Percentiles rank a stretch among this genome's conserved stretches.
Conservation (phyloP, 352 stramenopile species). For the Achlya hypogyna region DNA sequence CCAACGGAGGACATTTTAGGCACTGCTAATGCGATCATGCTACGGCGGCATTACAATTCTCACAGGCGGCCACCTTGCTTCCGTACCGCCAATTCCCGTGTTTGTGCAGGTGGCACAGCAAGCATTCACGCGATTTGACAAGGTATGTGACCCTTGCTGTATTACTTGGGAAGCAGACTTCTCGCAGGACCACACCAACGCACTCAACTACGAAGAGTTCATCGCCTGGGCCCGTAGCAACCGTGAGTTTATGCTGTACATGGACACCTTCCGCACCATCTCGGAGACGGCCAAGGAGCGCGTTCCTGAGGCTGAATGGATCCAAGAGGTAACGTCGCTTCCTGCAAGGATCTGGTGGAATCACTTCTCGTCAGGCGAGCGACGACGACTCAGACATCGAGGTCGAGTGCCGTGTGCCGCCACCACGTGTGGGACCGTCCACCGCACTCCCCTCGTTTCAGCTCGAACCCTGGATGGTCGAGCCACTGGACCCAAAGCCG, state of each 20-base stretch:
- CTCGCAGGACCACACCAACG: constrained; percentile 30
- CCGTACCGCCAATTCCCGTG: constrained; percentile 8
- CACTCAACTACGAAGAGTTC: constrained; percentile 68
- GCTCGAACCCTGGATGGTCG: constrained; percentile 40
- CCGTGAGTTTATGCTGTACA: constrained; percentile 76
- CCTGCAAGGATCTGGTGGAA: background rate
- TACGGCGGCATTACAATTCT: constrained; percentile 19
- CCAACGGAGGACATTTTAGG: constrained; percentile 24
- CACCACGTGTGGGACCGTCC: background rate
- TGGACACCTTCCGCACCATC: constrained; percentile 67
- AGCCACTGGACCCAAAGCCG: constrained; percentile 23
- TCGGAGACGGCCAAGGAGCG: constrained; percentile 36
- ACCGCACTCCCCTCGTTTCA: background rate
- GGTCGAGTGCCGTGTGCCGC: constrained; percentile 24
- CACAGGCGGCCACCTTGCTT: constrained; percentile 8
- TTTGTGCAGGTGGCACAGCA: constrained; percentile 19
- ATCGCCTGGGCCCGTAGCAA: constrained; percentile 77
- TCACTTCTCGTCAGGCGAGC: constrained; percentile 30
- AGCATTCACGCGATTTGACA: constrained; percentile 17
- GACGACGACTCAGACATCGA: constrained; percentile 73
- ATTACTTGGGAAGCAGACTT: constrained; percentile 19
- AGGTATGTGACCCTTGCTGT: background rate
- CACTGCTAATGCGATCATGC: constrained; percentile 68
- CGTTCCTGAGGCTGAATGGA: constrained; percentile 15
- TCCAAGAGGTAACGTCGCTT: constrained; percentile 13